Evolutionary conservation across 2,329 filamentous ascomycete species (phyloP).

Genomic region (Curvularia sp.): DNA sequence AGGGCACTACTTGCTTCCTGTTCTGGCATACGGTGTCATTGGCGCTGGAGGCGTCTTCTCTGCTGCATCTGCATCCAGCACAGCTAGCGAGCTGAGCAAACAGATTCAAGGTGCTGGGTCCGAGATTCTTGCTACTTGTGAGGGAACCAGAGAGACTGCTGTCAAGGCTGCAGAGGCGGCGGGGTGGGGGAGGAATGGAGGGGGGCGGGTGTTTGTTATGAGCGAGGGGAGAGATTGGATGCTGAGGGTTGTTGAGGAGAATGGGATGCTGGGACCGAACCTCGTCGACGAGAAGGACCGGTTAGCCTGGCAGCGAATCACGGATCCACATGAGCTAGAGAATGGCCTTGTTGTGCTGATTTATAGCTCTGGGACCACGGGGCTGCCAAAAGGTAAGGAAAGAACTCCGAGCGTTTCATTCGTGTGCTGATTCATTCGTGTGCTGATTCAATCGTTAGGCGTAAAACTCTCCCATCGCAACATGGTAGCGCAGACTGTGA

Average conservation of each 20-base stretch:
- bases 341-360: slow-evolving; percentile 56
- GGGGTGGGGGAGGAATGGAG: slow-evolving; percentile 47
- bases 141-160: slow-evolving; percentile 57
- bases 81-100: slow-evolving; percentile 60
- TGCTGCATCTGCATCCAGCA: slow-evolving; percentile 61
- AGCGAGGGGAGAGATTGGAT: slow-evolving; percentile 52
- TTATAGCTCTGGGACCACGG: slow-evolving; percentile 59
- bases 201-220: slow-evolving; percentile 60
- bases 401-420: background rate
- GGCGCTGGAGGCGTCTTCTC: slow-evolving; percentile 68
- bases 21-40: slow-evolving; percentile 64
- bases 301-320: slow-evolving; percentile 63
- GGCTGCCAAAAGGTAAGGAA: slow-evolving; percentile 52
- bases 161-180: slow-evolving; percentile 60
- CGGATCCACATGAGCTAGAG: slow-evolving; percentile 58
- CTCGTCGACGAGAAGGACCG: slow-evolving; percentile 51
- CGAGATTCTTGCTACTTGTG: slow-evolving; percentile 57
- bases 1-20: slow-evolving; percentile 63
- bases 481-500: slow-evolving; percentile 52
- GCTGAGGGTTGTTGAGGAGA: slow-evolving; percentile 43
- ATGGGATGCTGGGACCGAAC: slow-evolving; percentile 28
- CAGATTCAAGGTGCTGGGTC: slow-evolving; percentile 55
- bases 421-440: background rate
- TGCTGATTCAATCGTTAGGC: background rate
- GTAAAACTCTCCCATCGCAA: slow-evolving; percentile 56